Evolutionary conservation across 345 rosid species (phyloP).

Genomic region (Salix suchowensis): DNA sequence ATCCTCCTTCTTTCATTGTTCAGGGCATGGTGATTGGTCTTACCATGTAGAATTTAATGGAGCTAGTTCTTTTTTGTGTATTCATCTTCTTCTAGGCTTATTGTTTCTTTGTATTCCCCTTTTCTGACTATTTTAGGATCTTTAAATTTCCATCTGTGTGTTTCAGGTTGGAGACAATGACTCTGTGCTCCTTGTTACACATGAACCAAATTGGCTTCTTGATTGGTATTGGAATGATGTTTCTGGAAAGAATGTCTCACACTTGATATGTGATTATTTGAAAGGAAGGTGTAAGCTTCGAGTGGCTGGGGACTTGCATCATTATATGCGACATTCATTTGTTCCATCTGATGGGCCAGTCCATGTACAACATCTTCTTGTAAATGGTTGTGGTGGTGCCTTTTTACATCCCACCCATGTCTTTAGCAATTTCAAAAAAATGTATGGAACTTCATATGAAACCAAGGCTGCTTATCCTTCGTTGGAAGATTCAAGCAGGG

Average conservation of each 20-base stretch:
- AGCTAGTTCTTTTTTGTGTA: neutral
- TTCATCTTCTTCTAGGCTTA: neutral
- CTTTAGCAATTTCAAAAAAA: conserved; percentile 63
- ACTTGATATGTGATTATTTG: conserved; percentile 72
- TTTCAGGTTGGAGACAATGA: conserved; percentile 69
- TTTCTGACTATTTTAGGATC: neutral
- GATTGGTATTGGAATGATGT: conserved; percentile 85
- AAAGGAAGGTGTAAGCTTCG: conserved; percentile 92
- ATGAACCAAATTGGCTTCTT: conserved; percentile 97
- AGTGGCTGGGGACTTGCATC: conserved; percentile 96
- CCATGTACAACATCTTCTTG: conserved; percentile 82
- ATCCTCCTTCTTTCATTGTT: neutral
- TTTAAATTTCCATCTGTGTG: neutral
- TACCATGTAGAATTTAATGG: neutral
- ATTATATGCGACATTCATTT: conserved; percentile 90
- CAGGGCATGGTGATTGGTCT: neutral
- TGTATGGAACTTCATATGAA: conserved; percentile 60
- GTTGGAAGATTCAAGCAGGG: conserved; percentile 96
- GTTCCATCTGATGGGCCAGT: conserved; percentile 70
- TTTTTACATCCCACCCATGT: conserved; percentile 98
- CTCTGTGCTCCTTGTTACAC: conserved; percentile 80
- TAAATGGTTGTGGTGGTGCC: conserved; percentile 97
- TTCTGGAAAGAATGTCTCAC: conserved; percentile 78
- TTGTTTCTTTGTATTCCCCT: neutral
- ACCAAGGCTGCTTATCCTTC: conserved; percentile 89